phyloP scores from a whole-genome alignment of 2,329 filamentous ascomycete genomes.

The Pseudocercospora fijiensis region DNA sequence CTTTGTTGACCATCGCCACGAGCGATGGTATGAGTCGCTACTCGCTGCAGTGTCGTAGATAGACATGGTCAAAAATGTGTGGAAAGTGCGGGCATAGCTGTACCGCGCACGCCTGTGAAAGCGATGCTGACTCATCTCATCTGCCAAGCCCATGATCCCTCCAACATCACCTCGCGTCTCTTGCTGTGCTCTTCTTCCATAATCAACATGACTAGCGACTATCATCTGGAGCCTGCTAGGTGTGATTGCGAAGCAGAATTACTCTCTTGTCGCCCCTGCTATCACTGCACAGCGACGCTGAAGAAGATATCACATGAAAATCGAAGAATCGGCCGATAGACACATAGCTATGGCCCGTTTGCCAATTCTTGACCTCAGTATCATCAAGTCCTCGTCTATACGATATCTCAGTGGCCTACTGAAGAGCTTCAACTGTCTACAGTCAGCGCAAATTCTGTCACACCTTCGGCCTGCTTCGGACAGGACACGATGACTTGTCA shows the following conservation, averaged over 20 bases:
- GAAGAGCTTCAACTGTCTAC: neutral
- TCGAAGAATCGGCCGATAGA: no score
- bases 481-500: neutral
- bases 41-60: neutral
- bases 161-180: neutral
- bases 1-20: conserved; percentile 49
- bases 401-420: neutral
- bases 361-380: no score
- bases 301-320: neutral
- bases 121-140: neutral
- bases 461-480: no score
- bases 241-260: no score
- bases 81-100: neutral
- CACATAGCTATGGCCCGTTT: no score
- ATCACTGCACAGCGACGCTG: no score
- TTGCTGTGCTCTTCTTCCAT: neutral
- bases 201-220: neutral
- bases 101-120: neutral
- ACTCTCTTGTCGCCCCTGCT: no score
- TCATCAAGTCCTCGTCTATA: neutral
- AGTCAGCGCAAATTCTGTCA: neutral
- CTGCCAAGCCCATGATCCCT: neutral
- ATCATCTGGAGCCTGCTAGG: neutral
- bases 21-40: neutral
- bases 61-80: neutral